Evolutionary conservation across 75 land plant species (phyloP).

Genomic region (Cryptomeria japonica): DNA sequence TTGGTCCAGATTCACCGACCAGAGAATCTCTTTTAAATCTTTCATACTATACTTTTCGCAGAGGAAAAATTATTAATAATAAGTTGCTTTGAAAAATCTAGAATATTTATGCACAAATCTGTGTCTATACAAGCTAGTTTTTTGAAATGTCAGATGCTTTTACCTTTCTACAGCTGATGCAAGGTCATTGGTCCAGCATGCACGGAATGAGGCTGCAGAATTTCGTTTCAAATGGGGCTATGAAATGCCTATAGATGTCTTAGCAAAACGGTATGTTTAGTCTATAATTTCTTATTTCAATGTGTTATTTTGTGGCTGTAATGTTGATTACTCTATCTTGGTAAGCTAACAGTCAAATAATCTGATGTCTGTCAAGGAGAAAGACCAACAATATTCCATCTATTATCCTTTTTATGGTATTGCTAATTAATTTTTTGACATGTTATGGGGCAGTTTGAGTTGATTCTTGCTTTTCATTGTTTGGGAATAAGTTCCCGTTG

Average conservation of each 20-base stretch:
- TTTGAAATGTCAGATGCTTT: not conserved
- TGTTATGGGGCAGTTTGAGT: not conserved
- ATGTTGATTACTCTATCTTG: not conserved
- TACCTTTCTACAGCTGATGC: constrained; percentile 73
- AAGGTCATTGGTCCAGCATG: constrained; percentile 82
- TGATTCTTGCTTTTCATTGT: not conserved
- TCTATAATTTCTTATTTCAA: not conserved
- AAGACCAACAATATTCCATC: not conserved
- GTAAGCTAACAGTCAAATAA: not conserved
- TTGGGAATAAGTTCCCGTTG: not conserved
- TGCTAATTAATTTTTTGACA: not conserved
- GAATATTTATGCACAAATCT: not conserved
- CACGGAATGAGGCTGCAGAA: constrained; percentile 89
- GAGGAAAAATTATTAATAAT: not conserved
- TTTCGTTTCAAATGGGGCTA: constrained; percentile 87
- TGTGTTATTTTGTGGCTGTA: not conserved
- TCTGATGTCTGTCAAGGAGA: not conserved
- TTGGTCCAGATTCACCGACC: not conserved
- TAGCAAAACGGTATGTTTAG: constrained; percentile 70
- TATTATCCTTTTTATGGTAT: not conserved
- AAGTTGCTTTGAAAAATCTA: not conserved
- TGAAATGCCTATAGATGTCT: constrained; percentile 82
- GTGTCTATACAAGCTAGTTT: not conserved
- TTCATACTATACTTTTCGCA: not conserved
- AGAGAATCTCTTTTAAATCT: not conserved